Base-by-base conservation (phyloP, 1,139 yeast species). In the Zygoascus meyerae region DNA sequence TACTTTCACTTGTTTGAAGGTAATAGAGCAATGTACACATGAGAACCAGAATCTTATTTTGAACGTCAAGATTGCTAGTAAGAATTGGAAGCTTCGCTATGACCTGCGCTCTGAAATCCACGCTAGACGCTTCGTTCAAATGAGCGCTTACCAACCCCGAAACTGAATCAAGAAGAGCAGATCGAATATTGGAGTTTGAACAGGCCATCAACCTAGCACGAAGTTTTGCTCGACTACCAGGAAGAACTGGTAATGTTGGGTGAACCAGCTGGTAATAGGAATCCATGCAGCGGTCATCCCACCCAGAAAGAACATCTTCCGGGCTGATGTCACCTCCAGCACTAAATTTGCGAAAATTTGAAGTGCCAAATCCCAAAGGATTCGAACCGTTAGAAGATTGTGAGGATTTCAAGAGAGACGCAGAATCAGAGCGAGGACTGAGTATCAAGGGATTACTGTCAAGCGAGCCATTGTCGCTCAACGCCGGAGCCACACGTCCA, bases 161-260 rank as follows among this genome's bases (percentile, higher is more conserved):
- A 14, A 59, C 51, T 15, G 57, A 57, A 33, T 50, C 43, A 34
- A 53, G 48, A 43, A 55, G 47, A 46, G 59, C 60, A 38, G 49
- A 50, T 46, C 59, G 53, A 45, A 50, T 55, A 9, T 52, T 50
- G 30, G 53, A 6, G 16, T 40, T 5, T 11, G 59, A 52, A 34
- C 65, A 60, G 16, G 53, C 55, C 30, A 53, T 56, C 37, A 69
- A 52, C 39, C 65, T 53, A n/a, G 56, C 53, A 28, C 62, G 55
- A 18, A 68, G 59, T 39, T 62, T 61, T 8, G 59, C 56, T 26
- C 60, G 58, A 30, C 64, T 57, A 31, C 66, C 63, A 3, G 71
- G 70, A 36, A 70, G 59, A 21, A 70, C 50, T 5, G 74, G 74
- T 46, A 69, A 55, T n/a, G 65, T 56, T 7, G 70, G 70, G 49